Conservation (phyloP, 495 filamentous ascomycete species). For the Xylaria venustula region DNA sequence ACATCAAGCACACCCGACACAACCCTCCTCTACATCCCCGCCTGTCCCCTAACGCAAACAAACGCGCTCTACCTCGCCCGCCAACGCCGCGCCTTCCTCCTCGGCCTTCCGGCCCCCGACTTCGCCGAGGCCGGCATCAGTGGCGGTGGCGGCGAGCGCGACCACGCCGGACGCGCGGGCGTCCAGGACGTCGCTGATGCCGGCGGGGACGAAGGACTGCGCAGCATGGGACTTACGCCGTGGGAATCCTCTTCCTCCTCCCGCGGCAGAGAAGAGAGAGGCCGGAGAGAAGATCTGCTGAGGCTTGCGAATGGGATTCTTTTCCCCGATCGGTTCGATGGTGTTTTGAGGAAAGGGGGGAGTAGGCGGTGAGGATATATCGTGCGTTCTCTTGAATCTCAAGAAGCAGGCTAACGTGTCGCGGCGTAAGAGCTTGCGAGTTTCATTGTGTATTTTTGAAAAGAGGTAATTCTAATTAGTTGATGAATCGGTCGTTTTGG, state of each 20-base stretch:
- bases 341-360: slow-evolving; percentile 18
- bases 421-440: too few species aligned
- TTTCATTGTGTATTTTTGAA: too few species aligned
- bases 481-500: too few species aligned
- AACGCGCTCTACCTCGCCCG: slow-evolving; percentile 71
- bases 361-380: slow-evolving; percentile 1
- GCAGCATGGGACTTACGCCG: slow-evolving; percentile 51
- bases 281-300: slow-evolving; percentile 26
- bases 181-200: slow-evolving; percentile 46
- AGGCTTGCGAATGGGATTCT: slow-evolving; percentile 43
- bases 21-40: slow-evolving; percentile 71
- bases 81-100: slow-evolving; percentile 66
- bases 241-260: too few species aligned
- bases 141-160: slow-evolving; percentile 52
- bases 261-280: slow-evolving; percentile 20
- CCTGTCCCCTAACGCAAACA: slow-evolving; percentile 74
- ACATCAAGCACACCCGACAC: slow-evolving; percentile 2
- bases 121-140: slow-evolving; percentile 27
- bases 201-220: slow-evolving; percentile 42
- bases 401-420: too few species aligned
- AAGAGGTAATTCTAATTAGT: too few species aligned
- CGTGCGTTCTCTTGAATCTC: too few species aligned
- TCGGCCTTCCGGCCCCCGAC: slow-evolving; percentile 11
- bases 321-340: slow-evolving; percentile 44
- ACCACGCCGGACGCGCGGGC: slow-evolving; percentile 48